Base-by-base conservation (phyloP, 2,329 filamentous ascomycete genomes). In the Tolypocladium tundrense region DNA sequence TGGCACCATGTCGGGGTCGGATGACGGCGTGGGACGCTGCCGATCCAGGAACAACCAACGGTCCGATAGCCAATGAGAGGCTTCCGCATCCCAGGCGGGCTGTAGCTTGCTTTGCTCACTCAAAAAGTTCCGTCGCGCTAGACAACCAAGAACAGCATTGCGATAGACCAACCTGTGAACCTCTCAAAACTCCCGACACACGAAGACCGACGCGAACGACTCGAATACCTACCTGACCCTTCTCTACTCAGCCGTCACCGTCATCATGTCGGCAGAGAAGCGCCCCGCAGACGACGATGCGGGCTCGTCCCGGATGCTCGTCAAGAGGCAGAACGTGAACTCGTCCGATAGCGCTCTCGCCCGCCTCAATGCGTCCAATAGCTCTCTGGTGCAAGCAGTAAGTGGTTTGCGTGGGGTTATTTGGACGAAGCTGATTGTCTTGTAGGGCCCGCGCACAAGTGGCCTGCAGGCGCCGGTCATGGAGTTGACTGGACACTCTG, bases 401-500 rank as follows among this genome's bases (percentile, higher is more conserved):
- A 58, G 79, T 69, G 21, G 1, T 19, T 33, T 33, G n/a, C 43
- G 6, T 41, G 3, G 50, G n/a, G 40, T 24, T 16, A 21, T 31
- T 6, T 35, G n/a, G 19, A 35, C 45, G 3, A 3, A n/a, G 35
- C 60, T 54, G 58, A 19, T 57, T 35, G 11, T 19, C 5, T 4
- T 61, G 53, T 73, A 96, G 91, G 82, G 83, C 61, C 83, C 87
- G 57, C 84, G 91, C 65, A 92, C 91, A 53, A 95, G 91, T 70
- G 85, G 83, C 56, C 81, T 99, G 37, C 87, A 95, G 71, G 89
- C 93, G 59, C 91, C 93, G 1, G 88, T 97, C 51, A 97, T 97
- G 91, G 91, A 97, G 74, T 79, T 99, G 57, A 88, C 87, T 54
- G 91, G 90, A 68, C 83, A 84, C 69, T 77, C 78, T n/a, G 91